Evolutionary conservation across 108 stramenopile genomes (phyloP), one percentile per base, ranked within the genome.

Genomic region (Schizochytrium sp.): DNA sequence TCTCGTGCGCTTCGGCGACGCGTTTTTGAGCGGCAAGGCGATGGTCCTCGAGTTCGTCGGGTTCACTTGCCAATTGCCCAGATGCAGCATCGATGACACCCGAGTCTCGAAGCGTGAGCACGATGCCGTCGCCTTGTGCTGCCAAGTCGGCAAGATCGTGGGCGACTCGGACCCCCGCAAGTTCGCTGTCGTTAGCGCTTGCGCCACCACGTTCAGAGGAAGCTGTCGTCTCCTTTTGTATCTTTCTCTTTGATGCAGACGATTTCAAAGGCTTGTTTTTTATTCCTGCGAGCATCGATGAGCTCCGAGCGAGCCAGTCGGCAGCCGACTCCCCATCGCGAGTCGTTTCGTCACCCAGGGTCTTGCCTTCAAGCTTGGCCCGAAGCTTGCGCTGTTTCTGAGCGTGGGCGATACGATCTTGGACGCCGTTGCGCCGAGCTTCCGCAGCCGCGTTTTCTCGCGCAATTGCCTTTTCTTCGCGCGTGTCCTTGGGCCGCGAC

Each of bases 381-480:
- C 76, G 76, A 6, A 83, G 76, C 45, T 25, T 47, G 45, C 76
- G 76, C 76, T 83, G 76, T 45, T 83, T 83, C 45, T 83, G 45
- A 12, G 76, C 76, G 51, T 53, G 51, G 43, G 76, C 76, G 16
- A 83, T 47, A 6, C 76, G 45, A 12, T 83, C 51, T 28, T 47
- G 48, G 6, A 83, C 23, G 10, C 4, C 76, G 18, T 41, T 18
- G 12, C 28, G 76, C 45, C 23, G 23, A 1, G 76, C 51, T 6
- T 47, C 76, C 6, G 48, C 76, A 6, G 45, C 51, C 4, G 12
- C 18, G 6, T 28, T 6, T 69, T 28, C 63, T 41, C 63, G 63
- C 63, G 25, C 63, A 3, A 28, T 14, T 41, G 58, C 19, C 19
- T 69, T 69, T 18, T 4, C 21, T 28, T 47, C 4, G n/a, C 5